These are phyloP conservation scores for Nakazawaea siamensis DNA, from an alignment of 805 yeast species.

Conservation along the genomic window DNA sequence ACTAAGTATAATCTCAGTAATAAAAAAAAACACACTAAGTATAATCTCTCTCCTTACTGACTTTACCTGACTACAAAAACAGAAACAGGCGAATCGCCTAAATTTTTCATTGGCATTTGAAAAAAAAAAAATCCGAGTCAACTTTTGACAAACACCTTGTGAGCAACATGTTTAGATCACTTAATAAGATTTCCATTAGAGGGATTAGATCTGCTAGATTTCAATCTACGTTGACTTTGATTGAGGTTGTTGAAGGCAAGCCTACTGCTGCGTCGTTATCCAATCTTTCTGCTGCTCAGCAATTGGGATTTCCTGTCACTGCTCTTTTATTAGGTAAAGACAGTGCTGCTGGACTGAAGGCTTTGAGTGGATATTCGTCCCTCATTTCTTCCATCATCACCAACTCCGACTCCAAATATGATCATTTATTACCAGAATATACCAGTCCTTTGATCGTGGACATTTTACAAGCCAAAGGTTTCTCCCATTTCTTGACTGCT, in stretches of 20 bases:
- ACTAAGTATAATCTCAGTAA: no score
- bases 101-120: no score
- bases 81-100: no score
- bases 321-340: conserved; percentile 67
- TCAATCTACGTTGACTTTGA: conserved; percentile 67
- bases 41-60: no score
- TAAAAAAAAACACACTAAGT: no score
- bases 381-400: conserved; percentile 49
- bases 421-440: conserved; percentile 73
- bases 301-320: conserved; percentile 71
- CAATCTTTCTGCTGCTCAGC: conserved; percentile 68
- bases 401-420: conserved; percentile 50
- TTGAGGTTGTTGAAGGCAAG: conserved; percentile 52
- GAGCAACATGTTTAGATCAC: not conserved
- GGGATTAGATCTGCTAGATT: conserved; percentile 23
- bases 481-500: conserved; percentile 69
- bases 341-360: conserved; percentile 40
- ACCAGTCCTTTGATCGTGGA: conserved; percentile 58
- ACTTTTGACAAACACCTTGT: no score
- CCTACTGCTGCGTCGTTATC: conserved; percentile 65
- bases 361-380: conserved; percentile 38
- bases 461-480: conserved; percentile 30
- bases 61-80: no score
- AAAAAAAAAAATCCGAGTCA: no score
- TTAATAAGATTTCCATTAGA: not conserved